Conservation (phyloP, 305 asterid species). For the Stenogyne calaminthoides region DNA sequence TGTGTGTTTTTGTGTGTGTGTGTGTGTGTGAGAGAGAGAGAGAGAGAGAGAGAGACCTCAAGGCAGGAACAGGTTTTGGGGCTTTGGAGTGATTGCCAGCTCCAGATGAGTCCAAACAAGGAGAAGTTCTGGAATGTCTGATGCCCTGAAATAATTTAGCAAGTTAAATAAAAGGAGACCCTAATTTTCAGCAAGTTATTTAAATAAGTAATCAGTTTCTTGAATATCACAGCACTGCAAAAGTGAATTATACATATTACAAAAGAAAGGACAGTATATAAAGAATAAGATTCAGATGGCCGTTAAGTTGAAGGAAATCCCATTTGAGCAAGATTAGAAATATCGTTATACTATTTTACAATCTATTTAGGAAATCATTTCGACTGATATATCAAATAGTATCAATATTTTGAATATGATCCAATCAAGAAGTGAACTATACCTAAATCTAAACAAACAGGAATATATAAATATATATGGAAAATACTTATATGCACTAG, state of each 20-base stretch:
- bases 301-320: neutral
- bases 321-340: neutral
- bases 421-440: constrained; percentile 5
- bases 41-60: constrained; percentile 33
- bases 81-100: constrained; percentile 26
- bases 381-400: neutral
- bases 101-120: constrained; percentile 33
- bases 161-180: constrained; percentile 13
- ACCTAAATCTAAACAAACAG: constrained; percentile 6
- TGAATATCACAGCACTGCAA: constrained; percentile 5
- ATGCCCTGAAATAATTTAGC: constrained; percentile 33
- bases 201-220: neutral
- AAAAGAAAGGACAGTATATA: neutral
- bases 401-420: neutral
- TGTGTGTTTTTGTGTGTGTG: no score
- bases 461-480: neutral
- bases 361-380: constrained; percentile 5
- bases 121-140: constrained; percentile 32
- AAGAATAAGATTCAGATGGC: neutral
- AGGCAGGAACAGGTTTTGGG: constrained; percentile 35
- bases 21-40: neutral
- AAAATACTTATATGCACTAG: no score
- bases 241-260: neutral
- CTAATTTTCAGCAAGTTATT: neutral
- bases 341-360: neutral